These are phyloP conservation scores for Echinosophora koreensis DNA, from an alignment of 306 rosid species.

Conservation along the genomic window DNA sequence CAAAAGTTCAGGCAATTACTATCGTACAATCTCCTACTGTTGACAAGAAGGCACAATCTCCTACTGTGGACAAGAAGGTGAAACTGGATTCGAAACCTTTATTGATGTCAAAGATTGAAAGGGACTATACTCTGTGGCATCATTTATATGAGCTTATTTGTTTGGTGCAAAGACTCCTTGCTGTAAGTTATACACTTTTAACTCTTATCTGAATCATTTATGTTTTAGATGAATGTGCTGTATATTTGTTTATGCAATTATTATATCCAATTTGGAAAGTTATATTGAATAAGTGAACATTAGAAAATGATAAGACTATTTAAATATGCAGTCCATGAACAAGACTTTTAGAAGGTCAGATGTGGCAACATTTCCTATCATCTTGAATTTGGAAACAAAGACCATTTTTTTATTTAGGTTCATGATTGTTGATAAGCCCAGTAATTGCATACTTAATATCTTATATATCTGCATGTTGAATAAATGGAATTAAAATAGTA, in stretches of 20 bases:
- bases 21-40: slow-evolving; percentile 42
- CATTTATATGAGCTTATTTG: slow-evolving; percentile 69
- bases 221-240: slow-evolving; percentile 21
- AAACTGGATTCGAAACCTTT: slow-evolving; percentile 53
- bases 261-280: slow-evolving; percentile 37
- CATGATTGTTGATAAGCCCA: slow-evolving; percentile 17
- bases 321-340: slow-evolving; percentile 19
- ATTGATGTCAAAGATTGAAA: slow-evolving; percentile 52
- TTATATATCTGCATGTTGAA: slow-evolving; percentile 26
- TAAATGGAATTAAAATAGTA: slow-evolving; percentile 30
- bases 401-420: slow-evolving; percentile 27
- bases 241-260: slow-evolving; percentile 22
- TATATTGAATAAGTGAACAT: slow-evolving; percentile 33
- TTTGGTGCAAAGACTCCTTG: slow-evolving; percentile 73
- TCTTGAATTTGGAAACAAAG: slow-evolving; percentile 29
- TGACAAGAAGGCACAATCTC: slow-evolving; percentile 58
- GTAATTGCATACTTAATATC: slow-evolving; percentile 23
- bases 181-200: slow-evolving; percentile 63
- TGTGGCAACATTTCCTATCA: slow-evolving; percentile 30
- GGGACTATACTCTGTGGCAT: slow-evolving; percentile 70
- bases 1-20: slow-evolving; percentile 53
- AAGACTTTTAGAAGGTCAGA: slow-evolving; percentile 33
- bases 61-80: slow-evolving; percentile 54
- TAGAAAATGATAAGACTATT: slow-evolving; percentile 28
- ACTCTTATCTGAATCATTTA: slow-evolving; percentile 31